Base-by-base conservation (phyloP, 176 grass and related monocot genomes). In the Thinopyrum elongatum region DNA sequence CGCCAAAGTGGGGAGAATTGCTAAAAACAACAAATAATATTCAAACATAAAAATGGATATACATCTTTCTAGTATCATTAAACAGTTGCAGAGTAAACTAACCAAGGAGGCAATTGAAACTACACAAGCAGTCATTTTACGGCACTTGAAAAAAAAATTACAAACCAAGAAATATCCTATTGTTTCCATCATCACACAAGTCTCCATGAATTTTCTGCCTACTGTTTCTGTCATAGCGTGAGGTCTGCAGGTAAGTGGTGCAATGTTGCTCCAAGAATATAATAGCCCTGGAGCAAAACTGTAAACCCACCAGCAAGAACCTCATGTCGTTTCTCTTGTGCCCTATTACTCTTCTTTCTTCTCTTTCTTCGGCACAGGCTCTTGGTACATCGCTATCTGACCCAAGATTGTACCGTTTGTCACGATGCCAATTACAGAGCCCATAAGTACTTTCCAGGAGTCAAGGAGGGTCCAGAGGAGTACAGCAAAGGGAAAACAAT, bases 371-470 rank as follows among this genome's bases (percentile, higher is more conserved):
- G 76, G 79, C 28, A 9, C 23, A 1, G 88, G 28, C 46, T 94
- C 94, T 80, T 88, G 86, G 86, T 98, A 98, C 27, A 87, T 10
- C 6, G 95, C 22, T 88, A 98, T 98, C 84, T 96, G 94, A 75
- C 87, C 83, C 64, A 96, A 79, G 53, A 98, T 64, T 7, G 97
- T 98, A 11, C 97, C 97, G 57, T 98, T 98, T 87, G 82, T 98
- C 53, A 83, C 25, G 23, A 96, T 94, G 70, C 97, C 94, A 0
- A 94, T 88, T 35, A 87, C 84, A 5, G 94, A 98, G 82, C 97
- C 97, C 93, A 94, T 88, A 39, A 96, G 79, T 82, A 98, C 97
- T 98, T 93, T 29, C 42, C 58, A 88, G 19, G 76, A 86, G 86
- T 98, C 79, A 98, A 92, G 90, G 51, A 49, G 49, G 90, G n/a